A percentile compares a stretch with the other conserved stretches of the same genome.
These are phyloP conservation scores for Kwoniella newhampshirensis DNA, from an alignment of 768 basidiomycete genomes.

Conservation along the genomic window DNA sequence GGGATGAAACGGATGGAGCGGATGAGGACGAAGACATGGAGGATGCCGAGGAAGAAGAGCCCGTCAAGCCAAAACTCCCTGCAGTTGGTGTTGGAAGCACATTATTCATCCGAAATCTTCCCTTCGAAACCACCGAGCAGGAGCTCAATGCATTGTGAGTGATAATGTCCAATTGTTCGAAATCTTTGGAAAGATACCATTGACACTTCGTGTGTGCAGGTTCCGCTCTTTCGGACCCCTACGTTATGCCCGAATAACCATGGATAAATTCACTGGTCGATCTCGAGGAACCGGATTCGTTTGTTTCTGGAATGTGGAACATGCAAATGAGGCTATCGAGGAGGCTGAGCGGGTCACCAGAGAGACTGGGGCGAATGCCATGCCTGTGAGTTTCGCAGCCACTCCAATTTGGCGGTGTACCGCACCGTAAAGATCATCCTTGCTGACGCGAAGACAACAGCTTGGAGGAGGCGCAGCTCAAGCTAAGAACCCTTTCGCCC, in stretches of 20 bases:
- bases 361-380: conserved; percentile 51
- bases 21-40: conserved; percentile 52
- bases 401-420: not conserved
- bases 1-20: conserved; percentile 46
- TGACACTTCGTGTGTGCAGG: conserved; percentile 55
- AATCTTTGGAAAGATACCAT: not conserved
- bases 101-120: conserved; percentile 88
- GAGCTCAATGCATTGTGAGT: conserved; percentile 79
- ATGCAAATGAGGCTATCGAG: conserved; percentile 79
- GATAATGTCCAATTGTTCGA: not conserved
- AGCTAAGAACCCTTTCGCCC: conserved; percentile 72
- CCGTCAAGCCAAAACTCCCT: conserved; percentile 61
- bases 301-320: conserved; percentile 91
- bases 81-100: conserved; percentile 85
- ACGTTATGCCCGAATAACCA: conserved; percentile 85
- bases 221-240: conserved; percentile 90
- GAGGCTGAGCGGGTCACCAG: conserved; percentile 63
- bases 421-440: not conserved
- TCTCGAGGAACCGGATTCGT: conserved; percentile 95
- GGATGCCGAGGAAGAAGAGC: conserved; percentile 64
- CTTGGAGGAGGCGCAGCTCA: conserved; percentile 26
- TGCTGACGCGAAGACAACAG: too few species aligned
- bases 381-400: conserved; percentile 36
- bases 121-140: conserved; percentile 88
- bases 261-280: conserved; percentile 77